Conservation (phyloP, 139 green algal genomes). For the Chlamydomonas urium region DNA sequence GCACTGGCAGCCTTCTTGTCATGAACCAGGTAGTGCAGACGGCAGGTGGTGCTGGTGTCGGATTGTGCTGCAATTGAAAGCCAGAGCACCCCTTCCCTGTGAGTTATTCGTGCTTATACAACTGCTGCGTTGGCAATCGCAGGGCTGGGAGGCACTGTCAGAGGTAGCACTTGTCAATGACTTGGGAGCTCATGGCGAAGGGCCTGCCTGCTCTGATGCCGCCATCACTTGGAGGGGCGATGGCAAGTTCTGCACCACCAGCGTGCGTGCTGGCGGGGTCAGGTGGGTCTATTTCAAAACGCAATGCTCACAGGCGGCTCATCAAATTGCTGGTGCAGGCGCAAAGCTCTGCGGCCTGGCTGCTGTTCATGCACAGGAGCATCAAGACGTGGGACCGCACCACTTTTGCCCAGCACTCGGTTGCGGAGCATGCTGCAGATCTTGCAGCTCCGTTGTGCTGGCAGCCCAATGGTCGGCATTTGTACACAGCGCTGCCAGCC, state of each 20-base stretch:
- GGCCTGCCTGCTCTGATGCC: not conserved
- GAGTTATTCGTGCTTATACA: not conserved
- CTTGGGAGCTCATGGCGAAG: not conserved
- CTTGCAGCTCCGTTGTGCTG: conserved; percentile 64
- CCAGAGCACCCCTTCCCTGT: not conserved
- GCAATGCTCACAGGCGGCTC: not conserved
- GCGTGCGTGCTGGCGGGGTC: not conserved
- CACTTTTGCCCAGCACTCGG: conserved; percentile 55
- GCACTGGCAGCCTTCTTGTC: conserved; percentile 59
- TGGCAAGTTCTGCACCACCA: conserved; percentile 70
- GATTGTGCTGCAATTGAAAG: not conserved
- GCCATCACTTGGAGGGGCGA: conserved; percentile 77
- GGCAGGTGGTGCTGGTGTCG: not conserved
- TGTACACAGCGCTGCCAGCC: conserved; percentile 49
- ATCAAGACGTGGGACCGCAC: conserved; percentile 69
- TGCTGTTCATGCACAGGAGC: not conserved
- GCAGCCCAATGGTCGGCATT: conserved; percentile 83
- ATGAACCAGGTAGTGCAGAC: conserved; percentile 57
- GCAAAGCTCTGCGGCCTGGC: not conserved
- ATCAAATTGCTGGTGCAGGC: not conserved
- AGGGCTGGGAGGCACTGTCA: conserved; percentile 15
- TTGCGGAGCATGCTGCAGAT: conserved; percentile 35
- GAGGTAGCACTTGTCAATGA: not conserved
- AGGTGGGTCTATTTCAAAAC: conserved; percentile 12
- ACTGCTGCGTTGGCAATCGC: not conserved